These are phyloP conservation scores for Pseudopediastrum boryanum DNA, from an alignment of 139 green algal species.

Conservation along the genomic window DNA sequence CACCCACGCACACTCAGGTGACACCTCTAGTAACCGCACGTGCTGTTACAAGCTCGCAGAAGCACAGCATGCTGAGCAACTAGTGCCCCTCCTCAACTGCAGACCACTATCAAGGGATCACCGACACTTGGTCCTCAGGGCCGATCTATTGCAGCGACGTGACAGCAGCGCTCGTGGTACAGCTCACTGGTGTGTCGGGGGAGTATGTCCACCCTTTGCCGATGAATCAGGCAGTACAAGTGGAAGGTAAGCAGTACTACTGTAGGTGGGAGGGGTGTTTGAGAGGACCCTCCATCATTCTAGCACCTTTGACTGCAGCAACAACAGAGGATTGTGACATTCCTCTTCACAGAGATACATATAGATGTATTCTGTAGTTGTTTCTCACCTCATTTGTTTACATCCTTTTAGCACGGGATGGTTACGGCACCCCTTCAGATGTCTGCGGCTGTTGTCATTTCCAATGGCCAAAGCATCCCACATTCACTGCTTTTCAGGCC, in stretches of 20 bases:
- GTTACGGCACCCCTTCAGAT: too few species aligned
- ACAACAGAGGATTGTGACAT: too few species aligned
- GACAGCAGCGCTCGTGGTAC: slow-evolving; percentile 62
- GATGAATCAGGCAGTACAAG: slow-evolving; percentile 59
- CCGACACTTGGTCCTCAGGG: slow-evolving; percentile 66
- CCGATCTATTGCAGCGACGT: slow-evolving; percentile 82
- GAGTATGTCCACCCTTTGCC: slow-evolving; percentile 51
- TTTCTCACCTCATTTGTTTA: too few species aligned
- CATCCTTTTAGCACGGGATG: too few species aligned
- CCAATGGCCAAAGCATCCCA: too few species aligned
- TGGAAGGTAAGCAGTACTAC: slow-evolving; percentile 27
- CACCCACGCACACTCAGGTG: slow-evolving; percentile 73
- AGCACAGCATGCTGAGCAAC: not conserved
- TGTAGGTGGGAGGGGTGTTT: not conserved
- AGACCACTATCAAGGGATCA: slow-evolving; percentile 87
- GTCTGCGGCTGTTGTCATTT: too few species aligned
- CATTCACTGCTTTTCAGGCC: too few species aligned
- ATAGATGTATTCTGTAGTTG: too few species aligned
- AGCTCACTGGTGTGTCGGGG: slow-evolving; percentile 57
- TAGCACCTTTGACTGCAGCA: not conserved
- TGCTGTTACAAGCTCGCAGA: not conserved
- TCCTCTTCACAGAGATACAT: too few species aligned
- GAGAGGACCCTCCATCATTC: not conserved
- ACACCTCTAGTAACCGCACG: not conserved
- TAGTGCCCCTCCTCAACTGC: slow-evolving; percentile 4